Conservation (phyloP, 2,329 filamentous ascomycete species). For the Sporothrix luriei region DNA sequence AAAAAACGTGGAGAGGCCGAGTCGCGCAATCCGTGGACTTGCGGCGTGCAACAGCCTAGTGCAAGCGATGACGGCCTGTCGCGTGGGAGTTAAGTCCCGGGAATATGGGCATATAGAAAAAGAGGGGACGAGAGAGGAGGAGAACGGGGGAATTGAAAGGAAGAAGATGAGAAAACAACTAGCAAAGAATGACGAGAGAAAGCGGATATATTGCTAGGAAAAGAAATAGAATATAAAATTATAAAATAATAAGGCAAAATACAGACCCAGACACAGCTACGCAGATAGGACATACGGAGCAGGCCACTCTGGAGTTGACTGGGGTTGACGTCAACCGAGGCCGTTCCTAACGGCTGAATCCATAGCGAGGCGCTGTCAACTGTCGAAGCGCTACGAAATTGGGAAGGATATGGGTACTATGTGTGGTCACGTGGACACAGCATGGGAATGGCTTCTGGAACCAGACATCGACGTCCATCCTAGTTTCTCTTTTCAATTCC, state of each 20-base stretch:
- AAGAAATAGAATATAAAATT: not conserved
- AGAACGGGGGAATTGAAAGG: not conserved
- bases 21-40: constrained; percentile 17
- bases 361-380: too few relatives aligned
- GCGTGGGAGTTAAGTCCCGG: constrained; percentile 8
- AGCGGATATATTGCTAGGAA: too few relatives aligned
- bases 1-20: constrained; percentile 7
- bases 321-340: too few relatives aligned
- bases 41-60: constrained; percentile 20
- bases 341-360: too few relatives aligned
- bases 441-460: too few relatives aligned
- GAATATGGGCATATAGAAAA: not conserved
- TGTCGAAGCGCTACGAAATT: too few relatives aligned
- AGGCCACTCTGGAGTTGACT: too few relatives aligned
- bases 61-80: constrained; percentile 19
- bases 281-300: too few relatives aligned
- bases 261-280: not conserved
- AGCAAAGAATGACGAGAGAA: not conserved
- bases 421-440: too few relatives aligned
- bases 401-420: too few relatives aligned
- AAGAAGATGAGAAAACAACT: not conserved
- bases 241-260: not conserved
- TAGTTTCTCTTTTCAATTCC: too few relatives aligned
- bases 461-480: too few relatives aligned
- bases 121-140: not conserved